Percentiles rank a stretch among this genome's conserved stretches.
Conservation (phyloP, 225 moss, liverwort and hornwort genomes). For the Lunularia cruciata region DNA sequence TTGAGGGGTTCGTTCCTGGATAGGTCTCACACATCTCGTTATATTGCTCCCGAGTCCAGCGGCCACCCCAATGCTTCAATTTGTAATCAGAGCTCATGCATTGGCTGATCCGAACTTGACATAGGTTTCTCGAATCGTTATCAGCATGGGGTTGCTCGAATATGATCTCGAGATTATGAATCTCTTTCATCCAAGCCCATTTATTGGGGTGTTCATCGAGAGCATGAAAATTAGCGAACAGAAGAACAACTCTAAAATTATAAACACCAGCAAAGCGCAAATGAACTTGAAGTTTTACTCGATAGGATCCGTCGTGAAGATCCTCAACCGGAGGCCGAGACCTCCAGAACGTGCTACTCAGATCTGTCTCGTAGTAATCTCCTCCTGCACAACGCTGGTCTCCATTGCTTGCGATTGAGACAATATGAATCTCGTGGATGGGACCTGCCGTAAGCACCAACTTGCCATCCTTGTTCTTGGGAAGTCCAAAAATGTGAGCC, state of each 20-base stretch:
- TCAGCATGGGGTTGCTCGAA: background rate
- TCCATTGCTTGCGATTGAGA: constrained; percentile 15
- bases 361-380: constrained; percentile 44
- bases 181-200: background rate
- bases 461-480: background rate
- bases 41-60: constrained; percentile 39
- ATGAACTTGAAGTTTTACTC: constrained; percentile 13
- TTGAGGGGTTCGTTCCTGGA: constrained; percentile 18
- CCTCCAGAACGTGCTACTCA: constrained; percentile 25
- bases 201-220: background rate
- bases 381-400: constrained; percentile 37
- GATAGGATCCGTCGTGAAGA: constrained; percentile 29
- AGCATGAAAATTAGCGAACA: constrained; percentile 30
- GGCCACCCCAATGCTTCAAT: constrained; percentile 45
- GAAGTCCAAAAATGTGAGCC: background rate
- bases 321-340: constrained; percentile 26
- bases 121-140: background rate
- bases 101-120: background rate
- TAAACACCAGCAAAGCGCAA: constrained; percentile 1
- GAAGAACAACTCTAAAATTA: constrained; percentile 18
- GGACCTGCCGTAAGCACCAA: background rate
- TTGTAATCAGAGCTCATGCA: constrained; percentile 26
- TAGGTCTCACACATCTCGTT: constrained; percentile 31
- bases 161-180: background rate
- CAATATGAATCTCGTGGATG: background rate